A percentile compares a stretch with the other conserved stretches of the same genome.
Evolutionary conservation across 306 rosid genomes (phyloP).

Genomic region (Cucurbita pepo): DNA sequence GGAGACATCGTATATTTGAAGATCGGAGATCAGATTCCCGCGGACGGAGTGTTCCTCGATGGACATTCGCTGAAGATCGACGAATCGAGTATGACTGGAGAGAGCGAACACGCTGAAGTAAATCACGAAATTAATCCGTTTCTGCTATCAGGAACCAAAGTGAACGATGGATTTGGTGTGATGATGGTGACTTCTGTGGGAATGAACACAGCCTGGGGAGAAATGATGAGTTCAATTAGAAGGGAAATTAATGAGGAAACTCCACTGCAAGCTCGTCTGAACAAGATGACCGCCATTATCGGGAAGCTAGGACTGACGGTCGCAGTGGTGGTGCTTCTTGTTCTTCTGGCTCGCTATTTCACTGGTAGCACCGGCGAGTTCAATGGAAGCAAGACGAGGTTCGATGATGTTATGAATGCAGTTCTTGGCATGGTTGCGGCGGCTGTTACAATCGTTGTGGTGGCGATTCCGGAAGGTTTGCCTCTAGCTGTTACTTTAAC

Average conservation of each 20-base stretch:
- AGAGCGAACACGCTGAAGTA: constrained; percentile 4
- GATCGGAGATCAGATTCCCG: constrained; percentile 14
- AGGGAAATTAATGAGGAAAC: constrained; percentile 3
- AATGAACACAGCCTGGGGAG: constrained; percentile 10
- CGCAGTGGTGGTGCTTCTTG: constrained; percentile 8
- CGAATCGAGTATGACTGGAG: constrained; percentile 17
- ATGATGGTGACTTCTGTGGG: constrained; percentile 19
- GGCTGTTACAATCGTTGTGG: constrained; percentile 11
- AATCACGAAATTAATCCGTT: constrained; percentile 2
- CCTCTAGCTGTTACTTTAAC: constrained; percentile 14
- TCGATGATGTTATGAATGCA: constrained; percentile 3
- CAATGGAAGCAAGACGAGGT: constrained; percentile 10
- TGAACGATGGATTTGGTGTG: constrained; percentile 11
- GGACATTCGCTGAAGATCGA: constrained; percentile 12
- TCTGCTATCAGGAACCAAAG: constrained; percentile 14
- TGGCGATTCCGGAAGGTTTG: constrained; percentile 17
- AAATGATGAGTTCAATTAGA: constrained; percentile 14
- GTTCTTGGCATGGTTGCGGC: constrained; percentile 6
- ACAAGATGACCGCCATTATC: constrained; percentile 7
- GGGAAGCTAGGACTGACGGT: constrained; percentile 9
- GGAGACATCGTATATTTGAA: constrained; percentile 12
- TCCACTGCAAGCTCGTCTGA: constrained; percentile 9
- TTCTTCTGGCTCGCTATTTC: constrained; percentile 9
- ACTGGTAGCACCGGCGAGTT: constrained; percentile 13
- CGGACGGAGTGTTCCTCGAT: constrained; percentile 12